Evolutionary conservation across 2,329 filamentous ascomycete species (phyloP).

Genomic region (Calonectria ilicicola): DNA sequence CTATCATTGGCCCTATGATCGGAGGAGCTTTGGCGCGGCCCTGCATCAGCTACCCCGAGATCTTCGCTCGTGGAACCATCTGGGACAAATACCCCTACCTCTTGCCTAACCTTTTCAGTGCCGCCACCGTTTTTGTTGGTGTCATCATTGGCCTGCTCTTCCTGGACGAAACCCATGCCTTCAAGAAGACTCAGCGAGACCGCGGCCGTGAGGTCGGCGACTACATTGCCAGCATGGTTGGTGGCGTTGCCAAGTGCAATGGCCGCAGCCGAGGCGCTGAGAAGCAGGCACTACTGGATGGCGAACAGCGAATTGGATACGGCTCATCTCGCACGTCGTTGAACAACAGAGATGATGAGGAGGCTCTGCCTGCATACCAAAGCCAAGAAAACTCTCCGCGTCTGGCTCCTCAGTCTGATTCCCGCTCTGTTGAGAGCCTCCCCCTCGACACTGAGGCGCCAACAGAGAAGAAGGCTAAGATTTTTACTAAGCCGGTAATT

Average conservation of each 20-base stretch:
- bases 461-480: slow-evolving; percentile 54
- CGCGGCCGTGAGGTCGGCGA: slow-evolving; percentile 81
- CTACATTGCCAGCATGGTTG: slow-evolving; percentile 68
- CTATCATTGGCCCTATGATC: slow-evolving; percentile 91
- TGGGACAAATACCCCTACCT: slow-evolving; percentile 92
- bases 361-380: slow-evolving; percentile 77
- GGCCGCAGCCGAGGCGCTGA: slow-evolving; percentile 58
- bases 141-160: slow-evolving; percentile 86
- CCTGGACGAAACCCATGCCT: slow-evolving; percentile 91
- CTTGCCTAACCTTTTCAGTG: slow-evolving; percentile 91
- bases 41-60: slow-evolving; percentile 80
- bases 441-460: slow-evolving; percentile 41
- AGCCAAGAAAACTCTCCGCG: slow-evolving; percentile 68
- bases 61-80: slow-evolving; percentile 80
- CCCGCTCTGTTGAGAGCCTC: slow-evolving; percentile 27
- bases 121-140: slow-evolving; percentile 80
- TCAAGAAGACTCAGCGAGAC: slow-evolving; percentile 82
- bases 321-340: slow-evolving; percentile 25
- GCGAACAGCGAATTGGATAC: slow-evolving; percentile 74
- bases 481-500: slow-evolving; percentile 87
- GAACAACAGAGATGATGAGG: slow-evolving; percentile 53
- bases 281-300: slow-evolving; percentile 72
- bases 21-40: slow-evolving; percentile 91
- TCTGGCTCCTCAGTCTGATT: slow-evolving; percentile 49
- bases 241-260: slow-evolving; percentile 46